Evolutionary conservation across 345 rosid species (phyloP).

Genomic region (Arabis hirsuta): DNA sequence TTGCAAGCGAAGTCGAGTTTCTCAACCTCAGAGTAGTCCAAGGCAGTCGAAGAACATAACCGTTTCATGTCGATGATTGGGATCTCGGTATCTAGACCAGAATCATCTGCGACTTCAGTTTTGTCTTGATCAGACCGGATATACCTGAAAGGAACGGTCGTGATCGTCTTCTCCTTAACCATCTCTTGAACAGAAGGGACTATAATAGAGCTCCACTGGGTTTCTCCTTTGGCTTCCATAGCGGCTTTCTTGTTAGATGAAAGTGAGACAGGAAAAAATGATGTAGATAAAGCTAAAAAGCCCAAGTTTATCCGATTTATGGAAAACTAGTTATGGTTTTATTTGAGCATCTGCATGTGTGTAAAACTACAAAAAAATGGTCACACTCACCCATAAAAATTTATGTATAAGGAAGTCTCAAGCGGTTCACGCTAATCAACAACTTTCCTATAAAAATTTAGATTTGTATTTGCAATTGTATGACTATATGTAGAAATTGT

Average conservation of each 20-base stretch:
- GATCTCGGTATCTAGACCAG: conserved; percentile 8
- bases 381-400: neutral
- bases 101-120: neutral
- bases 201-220: conserved; percentile 35
- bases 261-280: neutral
- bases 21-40: conserved; percentile 31
- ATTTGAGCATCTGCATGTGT: neutral
- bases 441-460: too few relatives aligned
- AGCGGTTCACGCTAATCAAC: conserved; percentile 2
- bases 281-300: conserved; percentile 16
- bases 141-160: conserved; percentile 39
- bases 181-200: conserved; percentile 44
- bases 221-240: conserved; percentile 37
- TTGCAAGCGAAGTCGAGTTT: conserved; percentile 60
- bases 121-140: conserved; percentile 22
- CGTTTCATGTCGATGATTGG: conserved; percentile 36
- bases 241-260: neutral
- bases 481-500: neutral
- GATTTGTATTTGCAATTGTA: too few relatives aligned
- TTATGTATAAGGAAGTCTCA: neutral
- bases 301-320: conserved; percentile 1
- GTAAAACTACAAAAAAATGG: neutral
- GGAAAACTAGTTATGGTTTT: neutral
- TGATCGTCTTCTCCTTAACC: conserved; percentile 26
- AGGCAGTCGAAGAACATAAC: conserved; percentile 2